Evolutionary conservation across 2,329 filamentous ascomycete species (phyloP).

Genomic region (Orbilia javanica): DNA sequence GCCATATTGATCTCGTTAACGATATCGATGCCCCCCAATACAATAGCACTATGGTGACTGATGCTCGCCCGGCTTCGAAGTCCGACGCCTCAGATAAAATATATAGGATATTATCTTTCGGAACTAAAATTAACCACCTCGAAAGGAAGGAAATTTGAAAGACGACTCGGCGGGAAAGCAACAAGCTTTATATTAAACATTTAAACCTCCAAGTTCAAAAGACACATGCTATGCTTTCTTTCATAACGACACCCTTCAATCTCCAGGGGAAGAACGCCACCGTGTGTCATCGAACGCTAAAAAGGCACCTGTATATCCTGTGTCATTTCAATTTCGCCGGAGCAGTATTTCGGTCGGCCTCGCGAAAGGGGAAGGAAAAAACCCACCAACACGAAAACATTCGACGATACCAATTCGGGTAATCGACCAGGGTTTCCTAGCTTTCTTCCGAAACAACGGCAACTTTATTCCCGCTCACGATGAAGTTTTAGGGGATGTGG

Average conservation of each 20-base stretch:
- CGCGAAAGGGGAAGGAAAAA: constrained; percentile 29
- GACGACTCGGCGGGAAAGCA: neutral
- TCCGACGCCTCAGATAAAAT: too few species aligned
- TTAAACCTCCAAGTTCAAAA: neutral
- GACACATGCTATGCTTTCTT: neutral
- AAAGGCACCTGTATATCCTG: neutral
- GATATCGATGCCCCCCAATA: neutral
- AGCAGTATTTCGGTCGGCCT: constrained; percentile 17
- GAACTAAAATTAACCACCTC: neutral
- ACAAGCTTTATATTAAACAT: neutral
- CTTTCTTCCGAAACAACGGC: constrained; percentile 43
- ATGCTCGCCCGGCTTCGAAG: too few species aligned
- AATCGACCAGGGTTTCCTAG: neutral
- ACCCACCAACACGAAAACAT: neutral
- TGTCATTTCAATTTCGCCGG: constrained; percentile 41
- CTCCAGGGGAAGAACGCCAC: constrained; percentile 24
- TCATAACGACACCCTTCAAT: constrained; percentile 25
- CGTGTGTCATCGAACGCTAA: constrained; percentile 27
- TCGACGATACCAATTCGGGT: constrained; percentile 24
- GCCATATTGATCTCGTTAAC: constrained; percentile 1
- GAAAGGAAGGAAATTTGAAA: neutral
- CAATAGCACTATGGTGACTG: neutral
- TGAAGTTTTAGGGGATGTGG: constrained; percentile 2
- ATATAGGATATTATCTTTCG: too few species aligned
- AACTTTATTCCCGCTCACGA: constrained; percentile 24